Evolutionary conservation across 2,329 filamentous ascomycete species (phyloP).

Genomic region (Xylaria sp.): DNA sequence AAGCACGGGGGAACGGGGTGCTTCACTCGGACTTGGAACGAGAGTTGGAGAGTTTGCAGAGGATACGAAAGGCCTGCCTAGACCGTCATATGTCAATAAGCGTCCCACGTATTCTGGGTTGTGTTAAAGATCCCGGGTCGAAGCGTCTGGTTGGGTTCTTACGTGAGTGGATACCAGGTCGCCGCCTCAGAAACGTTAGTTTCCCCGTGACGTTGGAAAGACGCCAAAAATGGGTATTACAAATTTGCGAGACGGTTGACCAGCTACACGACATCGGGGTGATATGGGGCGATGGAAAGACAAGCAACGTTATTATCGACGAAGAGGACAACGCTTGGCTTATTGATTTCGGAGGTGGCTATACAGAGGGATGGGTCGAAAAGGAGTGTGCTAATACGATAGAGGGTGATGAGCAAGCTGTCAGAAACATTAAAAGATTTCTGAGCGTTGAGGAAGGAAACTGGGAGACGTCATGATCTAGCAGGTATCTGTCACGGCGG

Average conservation of each 20-base stretch:
- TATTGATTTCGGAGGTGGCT: constrained; percentile 31
- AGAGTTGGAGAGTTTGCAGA: constrained; percentile 28
- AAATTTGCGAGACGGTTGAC: background rate
- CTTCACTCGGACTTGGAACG: constrained; percentile 25
- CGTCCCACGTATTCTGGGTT: background rate
- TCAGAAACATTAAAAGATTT: background rate
- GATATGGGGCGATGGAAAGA: constrained; percentile 21
- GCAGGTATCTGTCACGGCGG: too few relatives aligned
- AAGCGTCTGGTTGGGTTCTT: too few relatives aligned
- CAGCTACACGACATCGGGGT: constrained; percentile 9
- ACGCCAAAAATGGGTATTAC: too few relatives aligned
- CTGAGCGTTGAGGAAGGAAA: background rate
- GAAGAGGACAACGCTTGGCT: constrained; percentile 8
- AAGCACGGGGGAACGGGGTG: constrained; percentile 22
- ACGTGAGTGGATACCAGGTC: too few relatives aligned
- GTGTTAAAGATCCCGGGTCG: background rate
- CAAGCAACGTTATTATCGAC: constrained; percentile 15
- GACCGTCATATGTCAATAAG: constrained; percentile 3
- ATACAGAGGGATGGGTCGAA: background rate
- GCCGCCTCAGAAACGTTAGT: too few relatives aligned
- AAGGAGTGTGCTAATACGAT: background rate
- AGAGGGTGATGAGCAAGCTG: background rate
- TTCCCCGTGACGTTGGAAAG: background rate
- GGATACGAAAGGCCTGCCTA: constrained; percentile 17
- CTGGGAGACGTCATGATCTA: too few relatives aligned